phyloP scores from a whole-genome alignment of 2,329 filamentous ascomycete species.

The Ophiocordyceps camponoti-leonardi region DNA sequence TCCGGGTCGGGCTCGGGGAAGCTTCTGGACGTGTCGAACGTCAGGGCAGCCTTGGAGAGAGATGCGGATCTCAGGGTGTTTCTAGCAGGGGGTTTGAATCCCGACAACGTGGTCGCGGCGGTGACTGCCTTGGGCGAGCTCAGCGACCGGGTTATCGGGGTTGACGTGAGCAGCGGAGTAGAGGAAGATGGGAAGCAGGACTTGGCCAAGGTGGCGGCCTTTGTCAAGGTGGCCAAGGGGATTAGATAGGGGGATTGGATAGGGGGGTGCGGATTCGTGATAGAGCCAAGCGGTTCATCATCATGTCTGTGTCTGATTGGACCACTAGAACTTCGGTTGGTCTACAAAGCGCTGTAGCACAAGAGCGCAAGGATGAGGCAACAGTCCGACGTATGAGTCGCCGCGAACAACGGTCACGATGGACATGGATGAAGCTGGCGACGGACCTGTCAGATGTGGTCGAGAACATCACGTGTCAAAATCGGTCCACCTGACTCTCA shows the following conservation, averaged over 20 bases:
- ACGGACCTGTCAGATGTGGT: too few relatives aligned
- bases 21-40: constrained; percentile 52
- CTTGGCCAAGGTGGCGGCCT: constrained; percentile 61
- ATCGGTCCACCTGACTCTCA: too few relatives aligned
- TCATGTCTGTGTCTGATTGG: too few relatives aligned
- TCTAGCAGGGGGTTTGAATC: constrained; percentile 69
- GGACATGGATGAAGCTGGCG: too few relatives aligned
- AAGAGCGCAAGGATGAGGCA: too few relatives aligned
- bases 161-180: constrained; percentile 91
- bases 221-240: constrained; percentile 58
- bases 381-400: too few relatives aligned
- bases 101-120: constrained; percentile 56
- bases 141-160: constrained; percentile 50
- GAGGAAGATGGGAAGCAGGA: constrained; percentile 72
- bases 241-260: constrained; percentile 17
- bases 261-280: background rate
- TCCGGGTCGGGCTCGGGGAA: constrained; percentile 74
- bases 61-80: constrained; percentile 60
- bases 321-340: too few relatives aligned
- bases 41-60: constrained; percentile 46
- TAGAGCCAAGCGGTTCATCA: background rate
- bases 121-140: constrained; percentile 45
- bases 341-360: too few relatives aligned
- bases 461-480: too few relatives aligned
- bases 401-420: too few relatives aligned